A percentile compares a stretch with the other conserved stretches of the same genome.
Conservation (phyloP, 202 grass and related monocot genomes). For the Hordeum pubiflorum region DNA sequence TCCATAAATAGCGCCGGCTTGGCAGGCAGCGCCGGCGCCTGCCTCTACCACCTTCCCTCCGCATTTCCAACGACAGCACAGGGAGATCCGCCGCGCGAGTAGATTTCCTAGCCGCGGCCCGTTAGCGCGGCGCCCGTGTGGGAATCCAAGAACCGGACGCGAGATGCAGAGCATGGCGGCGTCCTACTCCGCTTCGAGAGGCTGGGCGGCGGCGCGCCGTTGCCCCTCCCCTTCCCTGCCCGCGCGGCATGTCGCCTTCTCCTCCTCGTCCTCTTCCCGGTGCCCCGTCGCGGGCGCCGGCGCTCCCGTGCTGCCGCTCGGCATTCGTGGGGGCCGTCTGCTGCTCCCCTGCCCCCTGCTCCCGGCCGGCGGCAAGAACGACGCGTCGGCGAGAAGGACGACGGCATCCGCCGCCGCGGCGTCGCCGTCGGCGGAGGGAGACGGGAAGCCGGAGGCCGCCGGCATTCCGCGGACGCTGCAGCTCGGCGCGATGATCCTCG, state of each 20-base stretch:
- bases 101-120: neutral
- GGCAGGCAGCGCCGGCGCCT: neutral
- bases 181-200: neutral
- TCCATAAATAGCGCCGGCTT: neutral
- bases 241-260: neutral
- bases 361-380: neutral
- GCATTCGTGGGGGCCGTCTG: neutral
- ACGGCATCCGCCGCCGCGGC: neutral
- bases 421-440: neutral
- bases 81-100: neutral
- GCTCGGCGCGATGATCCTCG: conserved; percentile 57
- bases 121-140: neutral
- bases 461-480: conserved; percentile 27
- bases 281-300: neutral
- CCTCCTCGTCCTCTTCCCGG: neutral
- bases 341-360: conserved; percentile 18
- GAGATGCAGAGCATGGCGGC: conserved; percentile 33
- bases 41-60: neutral
- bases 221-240: neutral
- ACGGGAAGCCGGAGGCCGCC: neutral
- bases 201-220: neutral
- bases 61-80: neutral
- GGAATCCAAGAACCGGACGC: neutral
- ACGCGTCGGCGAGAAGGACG: neutral
- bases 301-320: conserved; percentile 10